These are phyloP conservation scores for Trichoderma asperelloides DNA, from an alignment of 495 filamentous ascomycete species.

Conservation along the genomic window DNA sequence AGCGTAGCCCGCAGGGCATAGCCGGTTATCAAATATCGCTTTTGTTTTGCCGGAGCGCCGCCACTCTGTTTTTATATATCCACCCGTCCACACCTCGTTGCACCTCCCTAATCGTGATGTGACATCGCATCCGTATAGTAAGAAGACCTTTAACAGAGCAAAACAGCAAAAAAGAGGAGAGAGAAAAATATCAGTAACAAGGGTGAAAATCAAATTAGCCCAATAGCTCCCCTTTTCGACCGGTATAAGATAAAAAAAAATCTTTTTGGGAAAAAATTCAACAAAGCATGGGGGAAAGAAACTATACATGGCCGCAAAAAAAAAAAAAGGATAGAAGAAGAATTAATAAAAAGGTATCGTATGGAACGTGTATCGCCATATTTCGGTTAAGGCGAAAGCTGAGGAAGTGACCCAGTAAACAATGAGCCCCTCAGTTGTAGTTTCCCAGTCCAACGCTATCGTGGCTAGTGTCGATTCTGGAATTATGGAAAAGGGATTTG, in stretches of 20 bases:
- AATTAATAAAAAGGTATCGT: not conserved
- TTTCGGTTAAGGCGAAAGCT: not conserved
- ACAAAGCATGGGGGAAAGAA: not conserved
- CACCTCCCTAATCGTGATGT: not conserved
- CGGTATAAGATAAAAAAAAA: not conserved
- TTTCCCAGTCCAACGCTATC: not conserved
- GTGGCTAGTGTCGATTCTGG: not conserved
- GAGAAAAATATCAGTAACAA: not conserved
- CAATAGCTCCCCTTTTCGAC: not conserved
- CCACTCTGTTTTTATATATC: not conserved
- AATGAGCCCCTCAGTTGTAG: not conserved
- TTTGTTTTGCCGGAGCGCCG: conserved; percentile 5
- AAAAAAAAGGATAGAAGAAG: not conserved
- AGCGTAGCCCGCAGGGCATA: not conserved
- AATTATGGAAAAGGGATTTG: not conserved
- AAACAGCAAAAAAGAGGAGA: not conserved
- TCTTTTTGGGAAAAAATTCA: not conserved
- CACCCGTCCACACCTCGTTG: not conserved
- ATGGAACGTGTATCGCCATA: not conserved
- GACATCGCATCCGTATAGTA: not conserved
- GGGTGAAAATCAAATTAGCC: not conserved
- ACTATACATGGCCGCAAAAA: not conserved
- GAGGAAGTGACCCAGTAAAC: not conserved
- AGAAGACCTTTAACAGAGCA: too few species aligned
- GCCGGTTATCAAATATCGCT: not conserved